Evolutionary conservation across 495 filamentous ascomycete genomes (phyloP), one percentile per base, ranked within the genome.

Genomic region (Letharia columbiana): DNA sequence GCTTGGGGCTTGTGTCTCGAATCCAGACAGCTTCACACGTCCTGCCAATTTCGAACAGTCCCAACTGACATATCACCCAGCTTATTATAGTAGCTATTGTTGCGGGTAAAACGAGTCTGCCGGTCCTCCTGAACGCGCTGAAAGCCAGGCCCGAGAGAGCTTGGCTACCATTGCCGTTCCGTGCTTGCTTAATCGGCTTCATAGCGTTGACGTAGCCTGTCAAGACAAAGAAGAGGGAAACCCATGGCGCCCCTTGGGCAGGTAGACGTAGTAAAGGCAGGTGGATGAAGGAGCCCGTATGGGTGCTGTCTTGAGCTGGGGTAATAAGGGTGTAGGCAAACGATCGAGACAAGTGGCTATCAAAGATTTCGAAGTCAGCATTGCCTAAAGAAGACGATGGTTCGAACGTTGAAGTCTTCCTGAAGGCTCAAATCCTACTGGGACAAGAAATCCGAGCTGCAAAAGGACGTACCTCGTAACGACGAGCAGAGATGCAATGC

Each of bases 161-260:
- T 3, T 72, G 78, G 35, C 81, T 73, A 37, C 73, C 71, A 57
- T 85, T 78, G 42, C 86, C 84, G 52, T 79, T 77, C 20, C 82
- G 82, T 45, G 77, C 78, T 61, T 84, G 80, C 62, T 85, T 84
- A 57, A 89, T 74, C 1, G 86, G 85, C 71, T 88, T 89, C 57
- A 88, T 73, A 4, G 86, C 84, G 70, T 85, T 87, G 28, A 88
- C 86, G 68, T 86, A 89, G 62, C 86, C 86, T 17, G 86, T 87
- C 47, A 89, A 77, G 65, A 89, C 82, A 64, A 83, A 79, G 78
- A 89, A 89, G 63, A 88, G 84, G 39, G 85, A 81, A n/a, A 89
- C 84, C 61, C 86, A 85, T 50, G 87, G 78, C 47, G 82, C 82
- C 47, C 85, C 86, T 72, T 87, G 84, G 71, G 81, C 80, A 60